These are phyloP conservation scores for Sequoia sempervirens DNA, from an alignment of 75 land plant genomes.

Conservation along the genomic window DNA sequence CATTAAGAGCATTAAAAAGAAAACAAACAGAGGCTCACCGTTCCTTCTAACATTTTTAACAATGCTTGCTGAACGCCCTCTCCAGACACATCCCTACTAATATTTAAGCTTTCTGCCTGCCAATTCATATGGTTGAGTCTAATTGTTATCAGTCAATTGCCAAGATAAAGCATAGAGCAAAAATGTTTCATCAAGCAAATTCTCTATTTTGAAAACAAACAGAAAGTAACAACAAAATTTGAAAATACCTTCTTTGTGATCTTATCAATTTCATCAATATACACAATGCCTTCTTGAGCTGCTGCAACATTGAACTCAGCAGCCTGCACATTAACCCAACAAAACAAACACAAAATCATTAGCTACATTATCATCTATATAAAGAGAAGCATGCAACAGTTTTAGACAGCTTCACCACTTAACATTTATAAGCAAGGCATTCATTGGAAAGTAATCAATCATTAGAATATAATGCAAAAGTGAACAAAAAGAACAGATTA, in stretches of 20 bases:
- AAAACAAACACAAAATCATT: neutral
- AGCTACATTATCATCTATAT: neutral
- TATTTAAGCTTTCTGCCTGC: constrained; percentile 77
- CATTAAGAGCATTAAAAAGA: neutral
- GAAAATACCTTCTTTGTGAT: constrained; percentile 57
- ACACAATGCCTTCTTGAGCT: constrained; percentile 72
- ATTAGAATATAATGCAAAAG: neutral
- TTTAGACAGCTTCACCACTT: neutral
- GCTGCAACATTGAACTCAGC: constrained; percentile 68
- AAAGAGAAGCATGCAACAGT: neutral
- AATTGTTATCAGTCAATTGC: neutral
- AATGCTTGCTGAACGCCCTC: constrained; percentile 85
- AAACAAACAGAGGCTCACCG: constrained; percentile 35
- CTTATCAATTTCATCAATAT: constrained; percentile 78
- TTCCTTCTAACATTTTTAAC: constrained; percentile 68
- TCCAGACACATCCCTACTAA: constrained; percentile 82
- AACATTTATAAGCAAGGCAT: neutral
- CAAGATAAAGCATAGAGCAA: neutral
- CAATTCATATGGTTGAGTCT: constrained; percentile 3
- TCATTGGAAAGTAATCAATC: neutral
- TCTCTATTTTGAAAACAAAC: neutral
- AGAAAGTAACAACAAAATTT: neutral
- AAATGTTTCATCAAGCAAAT: neutral
- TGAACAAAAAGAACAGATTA: neutral
- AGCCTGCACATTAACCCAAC: constrained; percentile 26